Percentiles rank a stretch among this genome's conserved stretches.
Conservation (phyloP, 805 yeast genomes). For the Sugiyamaella chiloensis region DNA sequence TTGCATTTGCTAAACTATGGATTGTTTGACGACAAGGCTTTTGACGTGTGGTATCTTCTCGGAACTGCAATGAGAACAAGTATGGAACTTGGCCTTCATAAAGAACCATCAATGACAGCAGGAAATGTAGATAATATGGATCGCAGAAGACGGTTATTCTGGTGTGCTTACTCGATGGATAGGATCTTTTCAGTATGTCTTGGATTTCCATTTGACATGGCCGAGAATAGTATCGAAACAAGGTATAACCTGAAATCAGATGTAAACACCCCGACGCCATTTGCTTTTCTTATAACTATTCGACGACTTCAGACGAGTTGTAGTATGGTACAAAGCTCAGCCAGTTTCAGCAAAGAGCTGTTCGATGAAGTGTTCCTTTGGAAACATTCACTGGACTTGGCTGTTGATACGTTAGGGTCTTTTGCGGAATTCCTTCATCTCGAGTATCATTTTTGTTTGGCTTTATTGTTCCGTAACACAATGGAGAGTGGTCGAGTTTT, state of each 20-base stretch:
- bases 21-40: conserved; percentile 4
- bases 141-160: conserved; percentile 10
- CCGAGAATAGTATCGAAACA: conserved; percentile 15
- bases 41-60: conserved; percentile 12
- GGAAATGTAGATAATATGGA: conserved; percentile 1
- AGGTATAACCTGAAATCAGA: background rate
- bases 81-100: conserved; percentile 16
- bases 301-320: background rate
- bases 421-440: conserved; percentile 3
- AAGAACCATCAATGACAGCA: conserved; percentile 10
- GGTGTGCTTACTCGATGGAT: conserved; percentile 15
- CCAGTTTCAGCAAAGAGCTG: background rate
- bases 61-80: conserved; percentile 14
- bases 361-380: background rate
- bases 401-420: background rate
- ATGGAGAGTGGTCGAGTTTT: background rate
- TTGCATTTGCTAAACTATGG: conserved; percentile 8
- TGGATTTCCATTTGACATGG: conserved; percentile 14
- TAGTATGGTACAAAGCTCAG: background rate
- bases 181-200: conserved; percentile 12
- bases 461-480: conserved; percentile 36
- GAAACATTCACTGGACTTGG: background rate
- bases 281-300: background rate
- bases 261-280: background rate
- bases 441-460: conserved; percentile 9